phyloP scores from a whole-genome alignment of 345 rosid genomes.

The Zanthoxylum bungeanum region DNA sequence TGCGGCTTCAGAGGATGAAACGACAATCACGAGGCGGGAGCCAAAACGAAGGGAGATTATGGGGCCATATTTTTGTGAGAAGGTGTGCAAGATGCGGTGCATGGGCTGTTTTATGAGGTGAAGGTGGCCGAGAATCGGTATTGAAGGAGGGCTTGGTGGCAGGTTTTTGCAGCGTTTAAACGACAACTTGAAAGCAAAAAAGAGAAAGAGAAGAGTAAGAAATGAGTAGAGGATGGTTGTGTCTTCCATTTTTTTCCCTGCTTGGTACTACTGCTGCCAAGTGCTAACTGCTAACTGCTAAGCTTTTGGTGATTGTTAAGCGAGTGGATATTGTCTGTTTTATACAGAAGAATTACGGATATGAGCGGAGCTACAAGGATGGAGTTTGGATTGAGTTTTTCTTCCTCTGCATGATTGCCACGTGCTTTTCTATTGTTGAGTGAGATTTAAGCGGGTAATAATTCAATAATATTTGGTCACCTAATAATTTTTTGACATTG shows the following conservation, averaged over 20 bases:
- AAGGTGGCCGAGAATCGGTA: slow-evolving; percentile 45
- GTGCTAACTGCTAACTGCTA: too few species aligned
- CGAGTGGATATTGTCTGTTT: not conserved
- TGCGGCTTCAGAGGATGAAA: slow-evolving; percentile 30
- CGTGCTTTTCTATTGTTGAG: not conserved
- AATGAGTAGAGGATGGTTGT: not conserved
- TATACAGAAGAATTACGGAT: not conserved
- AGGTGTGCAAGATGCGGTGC: slow-evolving; percentile 13
- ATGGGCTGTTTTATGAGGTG: slow-evolving; percentile 31
- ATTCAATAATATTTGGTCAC: too few species aligned
- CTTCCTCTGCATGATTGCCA: not conserved
- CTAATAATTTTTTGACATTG: too few species aligned
- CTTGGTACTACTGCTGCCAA: too few species aligned
- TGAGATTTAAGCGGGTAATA: too few species aligned
- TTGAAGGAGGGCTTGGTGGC: slow-evolving; percentile 39
- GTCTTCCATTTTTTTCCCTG: not conserved
- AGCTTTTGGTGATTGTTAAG: not conserved
- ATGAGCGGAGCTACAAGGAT: not conserved
- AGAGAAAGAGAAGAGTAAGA: slow-evolving; percentile 7
- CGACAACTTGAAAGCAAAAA: slow-evolving; percentile 11
- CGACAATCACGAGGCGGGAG: slow-evolving; percentile 24
- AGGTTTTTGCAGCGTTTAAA: slow-evolving; percentile 12
- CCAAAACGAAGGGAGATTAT: slow-evolving; percentile 44
- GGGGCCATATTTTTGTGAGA: slow-evolving; percentile 40
- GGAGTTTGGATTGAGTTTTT: not conserved